Percentiles rank a stretch among this genome's conserved stretches.
phyloP scores from a whole-genome alignment of 2,329 filamentous ascomycete genomes.

The Massarina eburnea region DNA sequence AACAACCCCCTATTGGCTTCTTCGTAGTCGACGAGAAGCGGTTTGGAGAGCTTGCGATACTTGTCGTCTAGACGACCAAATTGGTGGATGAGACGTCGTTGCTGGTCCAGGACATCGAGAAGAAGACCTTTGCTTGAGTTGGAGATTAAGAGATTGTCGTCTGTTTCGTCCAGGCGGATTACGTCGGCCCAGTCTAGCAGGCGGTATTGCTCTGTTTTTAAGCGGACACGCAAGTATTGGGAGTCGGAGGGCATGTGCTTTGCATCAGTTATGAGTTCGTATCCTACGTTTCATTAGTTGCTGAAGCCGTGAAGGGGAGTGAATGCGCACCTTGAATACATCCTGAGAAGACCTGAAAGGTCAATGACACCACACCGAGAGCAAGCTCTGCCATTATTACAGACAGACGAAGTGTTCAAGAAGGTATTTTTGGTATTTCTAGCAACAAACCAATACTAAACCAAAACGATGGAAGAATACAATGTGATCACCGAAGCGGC shows the following conservation, averaged over 20 bases:
- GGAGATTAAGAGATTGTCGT: slow-evolving; percentile 35
- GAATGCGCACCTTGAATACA: slow-evolving; percentile 32
- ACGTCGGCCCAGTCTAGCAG: slow-evolving; percentile 42
- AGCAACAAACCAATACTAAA: not conserved
- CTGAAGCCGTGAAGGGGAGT: not conserved
- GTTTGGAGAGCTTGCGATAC: slow-evolving; percentile 32
- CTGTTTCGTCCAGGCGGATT: slow-evolving; percentile 34
- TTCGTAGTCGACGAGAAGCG: slow-evolving; percentile 27
- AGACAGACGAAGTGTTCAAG: not conserved
- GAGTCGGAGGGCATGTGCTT: slow-evolving; percentile 33
- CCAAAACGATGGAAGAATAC: slow-evolving; percentile 1
- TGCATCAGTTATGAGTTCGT: slow-evolving; percentile 42
- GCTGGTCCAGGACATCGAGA: slow-evolving; percentile 39
- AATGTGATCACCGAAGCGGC: slow-evolving; percentile 1
- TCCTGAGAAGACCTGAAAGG: slow-evolving; percentile 42
- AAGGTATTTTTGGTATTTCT: too few relatives aligned
- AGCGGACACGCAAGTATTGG: slow-evolving; percentile 38
- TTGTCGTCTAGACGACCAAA: slow-evolving; percentile 37
- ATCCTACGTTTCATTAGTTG: slow-evolving; percentile 22
- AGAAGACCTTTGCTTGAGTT: slow-evolving; percentile 36
- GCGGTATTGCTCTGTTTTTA: slow-evolving; percentile 43
- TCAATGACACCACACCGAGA: slow-evolving; percentile 33
- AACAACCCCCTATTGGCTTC: slow-evolving; percentile 16
- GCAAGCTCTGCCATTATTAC: slow-evolving; percentile 24
- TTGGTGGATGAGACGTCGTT: slow-evolving; percentile 30